Evolutionary conservation across 2,329 filamentous ascomycete species (phyloP).

Genomic region (Kalmusia sp.): DNA sequence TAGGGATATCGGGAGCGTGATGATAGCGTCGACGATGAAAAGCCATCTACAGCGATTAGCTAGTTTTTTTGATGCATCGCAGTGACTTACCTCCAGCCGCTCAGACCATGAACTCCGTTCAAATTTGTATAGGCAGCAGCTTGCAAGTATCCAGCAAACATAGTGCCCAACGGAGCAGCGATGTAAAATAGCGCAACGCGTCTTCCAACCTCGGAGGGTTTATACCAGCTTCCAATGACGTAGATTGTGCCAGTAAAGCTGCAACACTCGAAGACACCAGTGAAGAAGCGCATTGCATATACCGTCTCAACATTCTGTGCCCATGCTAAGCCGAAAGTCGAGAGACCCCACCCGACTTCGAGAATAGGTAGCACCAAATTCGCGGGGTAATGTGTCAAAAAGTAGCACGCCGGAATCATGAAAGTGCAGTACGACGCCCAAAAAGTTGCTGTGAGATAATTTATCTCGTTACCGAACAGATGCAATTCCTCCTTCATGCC

Average conservation of each 20-base stretch:
- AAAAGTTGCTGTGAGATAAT: constrained; percentile 23
- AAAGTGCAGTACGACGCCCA: constrained; percentile 51
- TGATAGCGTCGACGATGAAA: constrained; percentile 34
- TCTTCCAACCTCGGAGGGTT: constrained; percentile 30
- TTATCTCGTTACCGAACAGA: constrained; percentile 19
- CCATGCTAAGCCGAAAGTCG: constrained; percentile 32
- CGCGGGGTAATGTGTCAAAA: constrained; percentile 36
- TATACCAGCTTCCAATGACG: constrained; percentile 51
- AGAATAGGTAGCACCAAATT: constrained; percentile 29
- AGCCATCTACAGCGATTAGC: constrained; percentile 19
- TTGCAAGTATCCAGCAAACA: constrained; percentile 36
- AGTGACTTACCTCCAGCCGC: constrained; percentile 17
- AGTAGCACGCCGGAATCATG: constrained; percentile 52
- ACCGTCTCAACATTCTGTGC: constrained; percentile 15
- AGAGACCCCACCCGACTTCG: constrained; percentile 30
- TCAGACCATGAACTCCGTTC: constrained; percentile 23
- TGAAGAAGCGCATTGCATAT: constrained; percentile 46
- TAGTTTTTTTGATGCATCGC: not conserved
- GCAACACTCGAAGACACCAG: constrained; percentile 40
- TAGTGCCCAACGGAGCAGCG: constrained; percentile 26
- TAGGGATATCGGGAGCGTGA: constrained; percentile 50
- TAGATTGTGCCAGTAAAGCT: constrained; percentile 47
- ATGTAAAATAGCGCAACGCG: constrained; percentile 31
- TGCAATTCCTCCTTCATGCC: constrained; percentile 21
- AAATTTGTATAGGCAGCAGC: constrained; percentile 32